A percentile compares a stretch with the other conserved stretches of the same genome.
Conservation (phyloP, 1,284 basidiomycete species). For the Tetrapyrgos nigripes region DNA sequence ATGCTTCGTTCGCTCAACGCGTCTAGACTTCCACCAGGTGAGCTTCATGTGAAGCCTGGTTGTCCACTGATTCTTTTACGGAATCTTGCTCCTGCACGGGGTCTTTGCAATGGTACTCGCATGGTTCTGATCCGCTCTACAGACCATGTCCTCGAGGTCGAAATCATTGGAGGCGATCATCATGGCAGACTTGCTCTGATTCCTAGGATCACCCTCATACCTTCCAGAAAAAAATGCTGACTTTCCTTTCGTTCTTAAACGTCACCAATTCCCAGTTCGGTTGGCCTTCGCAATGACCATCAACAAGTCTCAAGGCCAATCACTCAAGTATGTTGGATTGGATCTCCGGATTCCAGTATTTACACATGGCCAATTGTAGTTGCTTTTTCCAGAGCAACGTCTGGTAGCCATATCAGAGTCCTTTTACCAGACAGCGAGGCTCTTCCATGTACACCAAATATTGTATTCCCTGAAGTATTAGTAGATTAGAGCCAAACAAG, state of each 20-base stretch:
- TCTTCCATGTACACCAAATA: slow-evolving; percentile 12
- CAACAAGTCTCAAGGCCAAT: slow-evolving; percentile 48
- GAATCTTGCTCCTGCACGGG: too few species aligned
- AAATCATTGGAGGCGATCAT: slow-evolving; percentile 33
- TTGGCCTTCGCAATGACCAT: slow-evolving; percentile 45
- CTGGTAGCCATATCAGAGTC: slow-evolving; percentile 21
- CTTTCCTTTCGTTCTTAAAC: slow-evolving; percentile 27
- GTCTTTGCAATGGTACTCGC: slow-evolving; percentile 45
- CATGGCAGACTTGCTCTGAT: slow-evolving; percentile 36
- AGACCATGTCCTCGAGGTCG: slow-evolving; percentile 31
- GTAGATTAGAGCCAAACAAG: not conserved
- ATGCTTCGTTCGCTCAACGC: slow-evolving; percentile 24
- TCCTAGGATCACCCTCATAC: slow-evolving; percentile 34
- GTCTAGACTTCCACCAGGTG: slow-evolving; percentile 28
- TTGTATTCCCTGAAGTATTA: slow-evolving; percentile 25
- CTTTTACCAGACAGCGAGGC: slow-evolving; percentile 17
- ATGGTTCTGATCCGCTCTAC: slow-evolving; percentile 26
- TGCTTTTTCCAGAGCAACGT: slow-evolving; percentile 31
- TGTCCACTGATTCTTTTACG: slow-evolving; percentile 43
- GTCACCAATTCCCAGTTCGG: slow-evolving; percentile 32
- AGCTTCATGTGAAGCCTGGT: slow-evolving; percentile 30
- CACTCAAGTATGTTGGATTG: slow-evolving; percentile 33
- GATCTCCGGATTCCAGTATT: slow-evolving; percentile 35
- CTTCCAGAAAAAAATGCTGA: slow-evolving; percentile 16
- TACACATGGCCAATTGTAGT: slow-evolving; percentile 40